Conservation (phyloP, 2,329 filamentous ascomycete species). For the Eurotiales sp. region DNA sequence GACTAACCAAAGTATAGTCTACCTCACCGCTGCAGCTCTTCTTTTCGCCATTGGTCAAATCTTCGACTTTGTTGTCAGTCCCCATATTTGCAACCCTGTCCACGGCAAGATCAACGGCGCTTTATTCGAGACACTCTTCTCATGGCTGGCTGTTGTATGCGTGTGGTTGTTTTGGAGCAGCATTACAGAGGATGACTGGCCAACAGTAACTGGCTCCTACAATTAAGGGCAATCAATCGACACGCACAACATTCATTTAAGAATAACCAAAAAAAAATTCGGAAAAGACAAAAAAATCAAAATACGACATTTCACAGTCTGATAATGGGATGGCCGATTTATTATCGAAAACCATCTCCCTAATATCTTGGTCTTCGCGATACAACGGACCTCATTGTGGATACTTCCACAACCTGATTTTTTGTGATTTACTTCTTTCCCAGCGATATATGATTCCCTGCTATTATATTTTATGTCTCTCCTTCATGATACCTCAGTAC, state of each 20-base stretch:
- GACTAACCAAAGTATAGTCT: constrained; percentile 49
- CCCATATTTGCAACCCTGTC: constrained; percentile 82
- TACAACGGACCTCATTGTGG: constrained; percentile 1
- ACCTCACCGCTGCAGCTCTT: constrained; percentile 67
- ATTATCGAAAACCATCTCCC: not conserved
- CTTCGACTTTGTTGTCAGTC: constrained; percentile 92
- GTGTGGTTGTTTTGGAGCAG: constrained; percentile 98
- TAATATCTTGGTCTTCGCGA: constrained; percentile 11
- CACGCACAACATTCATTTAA: too few species aligned
- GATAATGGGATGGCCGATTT: not conserved
- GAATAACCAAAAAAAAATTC: not conserved
- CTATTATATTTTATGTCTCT: constrained; percentile 9
- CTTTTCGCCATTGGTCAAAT: constrained; percentile 90
- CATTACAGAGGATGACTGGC: constrained; percentile 99
- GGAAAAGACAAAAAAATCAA: not conserved
- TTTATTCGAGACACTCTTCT: constrained; percentile 91
- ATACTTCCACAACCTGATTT: too few species aligned
- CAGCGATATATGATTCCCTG: constrained; percentile 15
- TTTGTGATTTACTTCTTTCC: constrained; percentile 4
- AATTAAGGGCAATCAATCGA: constrained; percentile 23
- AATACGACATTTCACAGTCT: not conserved
- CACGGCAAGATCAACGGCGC: constrained; percentile 85
- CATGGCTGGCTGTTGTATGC: constrained; percentile 73
- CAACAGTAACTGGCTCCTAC: constrained; percentile 47
- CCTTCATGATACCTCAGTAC: constrained; percentile 16